Percentiles rank a stretch among this genome's conserved stretches.
Conservation (phyloP, 805 yeast genomes). For the Candida ulmi region DNA sequence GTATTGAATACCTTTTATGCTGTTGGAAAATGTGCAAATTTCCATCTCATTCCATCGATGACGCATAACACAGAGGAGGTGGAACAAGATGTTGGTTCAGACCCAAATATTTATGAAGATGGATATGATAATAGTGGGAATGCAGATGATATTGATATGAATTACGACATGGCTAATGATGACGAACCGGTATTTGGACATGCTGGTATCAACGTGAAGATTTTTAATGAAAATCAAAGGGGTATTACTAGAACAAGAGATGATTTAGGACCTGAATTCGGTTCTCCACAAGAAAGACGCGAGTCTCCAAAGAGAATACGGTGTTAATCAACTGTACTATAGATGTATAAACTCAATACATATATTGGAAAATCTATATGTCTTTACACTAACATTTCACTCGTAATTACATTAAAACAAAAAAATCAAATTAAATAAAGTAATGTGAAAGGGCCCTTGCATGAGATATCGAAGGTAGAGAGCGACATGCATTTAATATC, state of each 20-base stretch:
- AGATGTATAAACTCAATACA: neutral
- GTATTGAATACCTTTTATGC: constrained; percentile 32
- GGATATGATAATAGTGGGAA: constrained; percentile 14
- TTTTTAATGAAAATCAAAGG: constrained; percentile 6
- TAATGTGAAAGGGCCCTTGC: no score
- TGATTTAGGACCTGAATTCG: constrained; percentile 6
- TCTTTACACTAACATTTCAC: no score
- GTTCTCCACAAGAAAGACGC: constrained; percentile 1
- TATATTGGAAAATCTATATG: no score
- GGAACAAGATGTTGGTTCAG: constrained; percentile 2
- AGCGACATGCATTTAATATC: neutral
- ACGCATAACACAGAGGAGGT: constrained; percentile 1
- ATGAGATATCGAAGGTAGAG: neutral
- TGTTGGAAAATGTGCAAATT: constrained; percentile 25
- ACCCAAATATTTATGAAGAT: constrained; percentile 2
- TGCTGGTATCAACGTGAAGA: constrained; percentile 12
- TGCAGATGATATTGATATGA: constrained; percentile 17
- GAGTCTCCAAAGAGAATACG: constrained; percentile 6
- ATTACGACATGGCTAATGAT: neutral
- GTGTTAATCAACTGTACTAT: constrained; percentile 6
- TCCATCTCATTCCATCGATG: constrained; percentile 5
- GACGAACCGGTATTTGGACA: constrained; percentile 6
- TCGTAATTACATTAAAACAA: no score
- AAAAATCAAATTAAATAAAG: no score
- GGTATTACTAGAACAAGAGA: constrained; percentile 16